Evolutionary conservation across 2,329 filamentous ascomycete genomes (phyloP), one percentile per base, ranked within the genome.

Genomic region (Talaromyces pinophilus): DNA sequence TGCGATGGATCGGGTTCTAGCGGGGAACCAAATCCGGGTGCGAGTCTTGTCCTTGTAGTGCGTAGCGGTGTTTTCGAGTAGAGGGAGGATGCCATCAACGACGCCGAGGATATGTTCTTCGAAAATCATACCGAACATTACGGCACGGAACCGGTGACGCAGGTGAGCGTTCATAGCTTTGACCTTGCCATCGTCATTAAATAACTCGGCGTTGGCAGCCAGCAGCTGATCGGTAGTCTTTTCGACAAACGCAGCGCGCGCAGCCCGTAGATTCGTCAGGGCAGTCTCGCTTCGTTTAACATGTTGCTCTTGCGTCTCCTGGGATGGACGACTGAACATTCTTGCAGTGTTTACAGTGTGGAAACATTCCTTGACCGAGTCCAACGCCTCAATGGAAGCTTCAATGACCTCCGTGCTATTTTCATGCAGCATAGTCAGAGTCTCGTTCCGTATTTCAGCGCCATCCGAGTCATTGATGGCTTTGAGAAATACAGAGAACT

Each of bases 121-220:
- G 7, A 83, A 74, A 3, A 83, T 80, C 80, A 85, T 82, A 15
- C 78, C 77, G 3, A 82, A 68, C 2, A 83, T 73, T n/a, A 85
- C 75, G 0, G 79, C 81, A 0, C 76, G 72, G 1, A 84, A 65
- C 7, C 73, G 71, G 0, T 73, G 72, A 4, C 74, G 69, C 0
- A 72, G 70, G 1, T 63, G 35, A 10, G 71, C 67, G 2, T 72
- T 70, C 0, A 73, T 65, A 0, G 71, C 22, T 19, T 76, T 79
- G 0, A 83, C 66, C 3, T 72, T 71, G 1, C 81, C 82, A n/a
- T 76, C 67, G 17, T 40, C 57, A 38, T 82, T 79, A 63, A 83
- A 84, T 0, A 83, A 67, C 17, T 80, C 76, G 1, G 72, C 73
- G 59, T 83, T 77, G 0, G 71, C 76, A 8, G 78, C 71, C 0